Conservation (phyloP, 441 rosid genomes). For the Adansonia grandidieri region DNA sequence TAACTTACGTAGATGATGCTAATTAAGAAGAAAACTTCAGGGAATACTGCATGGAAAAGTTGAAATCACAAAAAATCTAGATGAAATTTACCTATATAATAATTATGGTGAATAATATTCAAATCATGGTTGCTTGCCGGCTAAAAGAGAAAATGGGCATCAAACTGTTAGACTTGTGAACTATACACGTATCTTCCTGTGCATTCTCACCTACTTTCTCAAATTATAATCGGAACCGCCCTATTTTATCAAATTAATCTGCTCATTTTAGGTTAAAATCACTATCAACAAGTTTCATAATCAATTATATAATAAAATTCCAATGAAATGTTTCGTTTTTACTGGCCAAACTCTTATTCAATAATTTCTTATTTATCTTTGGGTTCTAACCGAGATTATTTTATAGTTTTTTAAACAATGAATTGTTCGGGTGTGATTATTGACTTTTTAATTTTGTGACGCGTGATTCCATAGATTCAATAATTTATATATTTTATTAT, state of each 20-base stretch:
- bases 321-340: not conserved
- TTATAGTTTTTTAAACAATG: not conserved
- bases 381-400: not conserved
- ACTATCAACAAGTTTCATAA: not conserved
- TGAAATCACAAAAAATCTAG: not conserved
- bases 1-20: no score
- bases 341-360: not conserved
- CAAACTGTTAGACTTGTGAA: not conserved
- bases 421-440: not conserved
- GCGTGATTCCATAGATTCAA: not conserved
- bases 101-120: not conserved
- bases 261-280: conserved; percentile 17
- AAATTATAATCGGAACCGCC: not conserved
- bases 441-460: not conserved
- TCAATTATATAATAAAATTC: not conserved
- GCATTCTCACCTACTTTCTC: conserved; percentile 1
- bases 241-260: not conserved
- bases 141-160: not conserved
- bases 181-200: not conserved
- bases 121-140: not conserved
- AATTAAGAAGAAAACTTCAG: not conserved
- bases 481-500: no score
- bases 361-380: not conserved
- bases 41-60: not conserved
- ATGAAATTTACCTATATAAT: not conserved